Base-by-base conservation (phyloP, 331 rosid genomes). In the Pyracantha coccinea region DNA sequence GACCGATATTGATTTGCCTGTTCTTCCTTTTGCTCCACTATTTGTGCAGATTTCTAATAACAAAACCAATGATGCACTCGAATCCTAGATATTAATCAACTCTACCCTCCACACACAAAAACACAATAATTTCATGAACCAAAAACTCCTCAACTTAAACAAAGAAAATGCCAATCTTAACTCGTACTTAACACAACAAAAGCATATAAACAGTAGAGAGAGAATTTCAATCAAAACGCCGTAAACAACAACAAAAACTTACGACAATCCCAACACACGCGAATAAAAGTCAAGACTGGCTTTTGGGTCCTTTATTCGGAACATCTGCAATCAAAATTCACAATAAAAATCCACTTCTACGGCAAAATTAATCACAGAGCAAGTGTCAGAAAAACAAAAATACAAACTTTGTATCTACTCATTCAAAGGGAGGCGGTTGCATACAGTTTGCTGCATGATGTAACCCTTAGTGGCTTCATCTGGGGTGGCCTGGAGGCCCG, bases 181-280 rank as follows among this genome's bases (percentile, higher is more conserved):
- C 27, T 25, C 4, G 27, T 2, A 62, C 59, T 8, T 0, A 52
- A 5, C 35, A 6, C 8, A 17, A 27, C 66, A 60, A 53, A 38
- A 25, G 21, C 59, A 20, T 21, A 25, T 24, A n/a, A 31, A 47
- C 14, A 13, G 25, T 0, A 44, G 38, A 9, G 47, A 27, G 6
- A 25, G 4, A 14, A 32, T 44, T 44, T 19, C 62, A 14, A 11
- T 41, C 41, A 45, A 72, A 17, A 24, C 6, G 60, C 17, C 23
- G 32, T 0, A 17, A 14, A n/a, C 9, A 23, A 12, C 23, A 45
- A 31, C 15, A 75, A 68, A 3, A 3, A 86, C 99, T 87, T 83
- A 94, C 99, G 99, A 87, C 97, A 94, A 92, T 81, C 97, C 99
- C 83, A 94, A 78, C 31, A 94, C 87, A 63, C 99, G 93, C 58